These are phyloP conservation scores for Aeschynomene evenia DNA, from an alignment of 306 rosid species.

Conservation along the genomic window DNA sequence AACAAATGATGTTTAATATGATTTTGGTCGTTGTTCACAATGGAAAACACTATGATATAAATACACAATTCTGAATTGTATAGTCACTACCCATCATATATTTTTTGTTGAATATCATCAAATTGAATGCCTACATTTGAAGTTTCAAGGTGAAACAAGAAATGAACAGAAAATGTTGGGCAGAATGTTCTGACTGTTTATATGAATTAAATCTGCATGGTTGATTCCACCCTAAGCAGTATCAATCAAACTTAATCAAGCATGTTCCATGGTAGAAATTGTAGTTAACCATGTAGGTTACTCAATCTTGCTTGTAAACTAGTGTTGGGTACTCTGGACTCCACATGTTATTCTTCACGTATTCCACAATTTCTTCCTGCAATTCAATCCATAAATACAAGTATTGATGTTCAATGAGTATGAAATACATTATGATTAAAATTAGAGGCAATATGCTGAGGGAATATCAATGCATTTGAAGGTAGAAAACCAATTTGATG, in stretches of 20 bases:
- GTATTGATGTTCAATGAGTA: constrained; percentile 6
- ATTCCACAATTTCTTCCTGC: constrained; percentile 72
- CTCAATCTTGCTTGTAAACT: constrained; percentile 72
- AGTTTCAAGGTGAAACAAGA: neutral
- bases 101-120: neutral
- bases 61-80: neutral
- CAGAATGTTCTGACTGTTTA: neutral
- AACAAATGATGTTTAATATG: neutral
- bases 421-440: constrained; percentile 20
- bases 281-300: neutral
- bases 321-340: constrained; percentile 81
- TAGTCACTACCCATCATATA: neutral
- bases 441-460: neutral
- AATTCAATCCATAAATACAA: constrained; percentile 20
- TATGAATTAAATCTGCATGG: constrained; percentile 1
- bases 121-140: neutral
- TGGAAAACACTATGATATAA: neutral
- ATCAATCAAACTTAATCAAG: neutral
- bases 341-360: constrained; percentile 85
- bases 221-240: constrained; percentile 2
- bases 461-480: neutral
- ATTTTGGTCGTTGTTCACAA: neutral
- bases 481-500: neutral
- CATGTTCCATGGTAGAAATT: neutral
- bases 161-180: neutral